Percentiles rank a stretch among this genome's conserved stretches.
Conservation (phyloP, 768 basidiomycete genomes). For the Boletus vinaceobasis region DNA sequence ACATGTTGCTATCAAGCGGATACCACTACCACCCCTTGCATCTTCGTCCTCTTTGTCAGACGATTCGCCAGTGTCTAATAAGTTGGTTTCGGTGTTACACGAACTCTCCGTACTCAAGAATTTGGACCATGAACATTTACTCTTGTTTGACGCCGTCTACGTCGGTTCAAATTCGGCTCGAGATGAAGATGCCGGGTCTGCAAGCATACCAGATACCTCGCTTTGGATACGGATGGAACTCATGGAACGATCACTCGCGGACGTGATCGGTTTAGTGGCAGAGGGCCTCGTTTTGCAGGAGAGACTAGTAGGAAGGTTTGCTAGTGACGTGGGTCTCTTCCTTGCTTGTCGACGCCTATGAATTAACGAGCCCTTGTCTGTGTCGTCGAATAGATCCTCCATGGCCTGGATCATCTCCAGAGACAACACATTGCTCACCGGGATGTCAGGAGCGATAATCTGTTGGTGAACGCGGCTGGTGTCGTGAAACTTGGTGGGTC, state of each 20-base stretch:
- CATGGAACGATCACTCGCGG: slow-evolving; percentile 85
- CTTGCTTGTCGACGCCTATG: neutral
- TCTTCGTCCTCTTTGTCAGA: slow-evolving; percentile 11
- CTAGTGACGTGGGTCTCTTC: slow-evolving; percentile 61
- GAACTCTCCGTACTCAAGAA: slow-evolving; percentile 61
- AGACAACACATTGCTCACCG: slow-evolving; percentile 71
- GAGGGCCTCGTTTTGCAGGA: slow-evolving; percentile 66
- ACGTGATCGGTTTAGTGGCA: slow-evolving; percentile 62
- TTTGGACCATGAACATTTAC: slow-evolving; percentile 57
- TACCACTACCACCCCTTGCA: slow-evolving; percentile 50
- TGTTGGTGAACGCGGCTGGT: slow-evolving; percentile 66
- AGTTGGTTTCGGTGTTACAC: slow-evolving; percentile 57
- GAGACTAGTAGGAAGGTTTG: slow-evolving; percentile 67
- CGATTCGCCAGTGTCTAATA: slow-evolving; percentile 44
- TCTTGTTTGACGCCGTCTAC: slow-evolving; percentile 68
- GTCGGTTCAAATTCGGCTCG: slow-evolving; percentile 45
- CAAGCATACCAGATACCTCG: slow-evolving; percentile 43
- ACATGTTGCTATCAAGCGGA: slow-evolving; percentile 75
- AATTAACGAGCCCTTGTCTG: neutral
- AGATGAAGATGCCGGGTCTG: slow-evolving; percentile 23
- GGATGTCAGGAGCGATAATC: slow-evolving; percentile 81
- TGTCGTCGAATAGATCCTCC: slow-evolving; percentile 46
- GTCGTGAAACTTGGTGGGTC: slow-evolving; percentile 70
- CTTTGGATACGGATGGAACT: slow-evolving; percentile 89
- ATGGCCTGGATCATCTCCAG: slow-evolving; percentile 65